Evolutionary conservation across 495 filamentous ascomycete species (phyloP).

Genomic region (Penicillium fimorum): DNA sequence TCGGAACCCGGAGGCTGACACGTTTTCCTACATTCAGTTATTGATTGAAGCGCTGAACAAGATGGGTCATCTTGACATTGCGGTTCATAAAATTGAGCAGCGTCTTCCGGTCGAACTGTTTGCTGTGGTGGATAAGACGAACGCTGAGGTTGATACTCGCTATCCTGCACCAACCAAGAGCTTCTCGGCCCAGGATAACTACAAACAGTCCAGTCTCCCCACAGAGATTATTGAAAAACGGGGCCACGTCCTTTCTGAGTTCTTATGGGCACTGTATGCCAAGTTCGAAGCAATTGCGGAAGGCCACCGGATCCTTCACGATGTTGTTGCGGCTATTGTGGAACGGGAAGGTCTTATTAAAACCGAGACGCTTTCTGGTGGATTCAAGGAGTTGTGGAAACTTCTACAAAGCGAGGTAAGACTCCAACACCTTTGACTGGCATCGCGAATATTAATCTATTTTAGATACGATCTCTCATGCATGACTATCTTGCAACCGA

Average conservation of each 20-base stretch:
- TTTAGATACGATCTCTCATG: conserved; percentile 77
- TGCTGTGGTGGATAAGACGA: conserved; percentile 89
- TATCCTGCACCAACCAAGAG: conserved; percentile 70
- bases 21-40: conserved; percentile 86
- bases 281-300: conserved; percentile 97
- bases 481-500: conserved; percentile 98
- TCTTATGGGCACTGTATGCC: conserved; percentile 88
- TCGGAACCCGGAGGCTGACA: conserved; percentile 91
- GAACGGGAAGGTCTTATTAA: conserved; percentile 66
- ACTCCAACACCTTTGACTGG: not conserved
- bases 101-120: conserved; percentile 92
- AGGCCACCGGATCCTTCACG: conserved; percentile 89
- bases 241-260: conserved; percentile 80
- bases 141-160: conserved; percentile 85
- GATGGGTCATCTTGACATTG: conserved; percentile 78
- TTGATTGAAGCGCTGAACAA: conserved; percentile 86
- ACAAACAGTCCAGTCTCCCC: conserved; percentile 52
- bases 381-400: conserved; percentile 94
- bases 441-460: not conserved
- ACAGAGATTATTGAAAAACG: conserved; percentile 67
- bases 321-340: conserved; percentile 78
- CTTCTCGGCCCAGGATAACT: conserved; percentile 46
- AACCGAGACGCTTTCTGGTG: conserved; percentile 59
- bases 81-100: conserved; percentile 87
- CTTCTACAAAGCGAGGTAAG: conserved; percentile 73